Base-by-base conservation (phyloP, 1,284 basidiomycete species). In the Irpex lacteus region DNA sequence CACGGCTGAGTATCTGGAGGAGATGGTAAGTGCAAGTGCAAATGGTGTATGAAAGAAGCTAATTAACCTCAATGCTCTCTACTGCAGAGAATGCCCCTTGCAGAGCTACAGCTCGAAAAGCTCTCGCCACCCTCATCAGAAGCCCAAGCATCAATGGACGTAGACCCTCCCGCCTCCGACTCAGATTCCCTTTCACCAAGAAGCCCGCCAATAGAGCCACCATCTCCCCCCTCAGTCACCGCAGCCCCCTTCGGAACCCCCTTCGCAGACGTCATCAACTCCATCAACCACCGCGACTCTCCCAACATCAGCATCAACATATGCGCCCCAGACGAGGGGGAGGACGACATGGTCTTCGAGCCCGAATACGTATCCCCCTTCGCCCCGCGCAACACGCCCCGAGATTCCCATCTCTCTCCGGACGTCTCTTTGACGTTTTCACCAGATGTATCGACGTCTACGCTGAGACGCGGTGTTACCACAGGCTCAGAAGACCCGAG, bases 241-340 rank as follows among this genome's bases (percentile, higher is more conserved):
- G 67, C 69, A 49, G 75, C 74, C 4, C 74, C 76, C 0, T 62
- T 68, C 4, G 70, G 70, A 5, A 74, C 76, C 9, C 77, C 77
- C 3, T 69, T 79, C 18, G 71, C 75, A 7, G 72, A 75, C 37
- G 72, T 78, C 53, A 74, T 77, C 65, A 78, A 77, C 64, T 72
- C 76, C 0, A 77, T 76, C 60, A 77, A 78, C 59, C 63, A 44
- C 40, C 11, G 40, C 8, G 15, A 71, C 37, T 66, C 67, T 1
- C 62, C 62, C 57, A 34, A 58, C 37, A 74, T 74, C 58, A 72
- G 63, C 26, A 66, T 74, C 21, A 72, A 63, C 26, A 66, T 74
- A 26, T 67, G 65, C 57, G 66, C 71, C 0, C 71, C 72, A 7
- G 54, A 56, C 21, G 54, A 53, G 9, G 52, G 2, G 26, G 26